These are phyloP conservation scores for Trichophyton simii DNA, from an alignment of 2,329 filamentous ascomycete genomes.

Conservation along the genomic window DNA sequence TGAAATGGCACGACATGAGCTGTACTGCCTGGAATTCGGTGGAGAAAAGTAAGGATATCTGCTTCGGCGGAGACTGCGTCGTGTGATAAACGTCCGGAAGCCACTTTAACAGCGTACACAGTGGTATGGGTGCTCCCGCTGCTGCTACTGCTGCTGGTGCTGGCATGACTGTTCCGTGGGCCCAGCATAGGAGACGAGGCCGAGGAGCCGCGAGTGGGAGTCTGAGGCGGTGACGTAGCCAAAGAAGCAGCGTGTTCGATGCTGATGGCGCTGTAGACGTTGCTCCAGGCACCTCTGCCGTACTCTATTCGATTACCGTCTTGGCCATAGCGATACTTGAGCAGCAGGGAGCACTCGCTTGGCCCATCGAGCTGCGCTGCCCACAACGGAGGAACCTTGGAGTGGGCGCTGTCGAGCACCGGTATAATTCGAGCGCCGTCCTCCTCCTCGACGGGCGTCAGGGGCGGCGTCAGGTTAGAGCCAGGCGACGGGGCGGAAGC, in stretches of 20 bases:
- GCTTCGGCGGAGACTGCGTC: slow-evolving; percentile 33
- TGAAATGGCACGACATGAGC: slow-evolving; percentile 34
- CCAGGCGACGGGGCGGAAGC: slow-evolving; percentile 1
- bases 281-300: slow-evolving; percentile 37
- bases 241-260: neutral
- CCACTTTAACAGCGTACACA: slow-evolving; percentile 35
- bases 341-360: slow-evolving; percentile 22
- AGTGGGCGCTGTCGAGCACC: neutral
- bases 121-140: neutral
- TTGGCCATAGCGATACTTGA: slow-evolving; percentile 22
- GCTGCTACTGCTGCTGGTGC: neutral
- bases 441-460: slow-evolving; percentile 21
- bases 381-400: neutral
- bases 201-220: slow-evolving; percentile 22
- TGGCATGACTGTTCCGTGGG: neutral
- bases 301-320: slow-evolving; percentile 26
- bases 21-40: slow-evolving; percentile 21
- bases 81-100: slow-evolving; percentile 29
- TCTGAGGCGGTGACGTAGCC: slow-evolving; percentile 17
- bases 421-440: neutral
- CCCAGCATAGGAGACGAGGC: slow-evolving; percentile 9
- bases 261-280: slow-evolving; percentile 31
- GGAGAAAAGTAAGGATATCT: slow-evolving; percentile 29
- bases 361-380: slow-evolving; percentile 10
- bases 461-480: slow-evolving; percentile 23